Conservation (phyloP, 352 stramenopile genomes). For the Nothophytophthora sp. region DNA sequence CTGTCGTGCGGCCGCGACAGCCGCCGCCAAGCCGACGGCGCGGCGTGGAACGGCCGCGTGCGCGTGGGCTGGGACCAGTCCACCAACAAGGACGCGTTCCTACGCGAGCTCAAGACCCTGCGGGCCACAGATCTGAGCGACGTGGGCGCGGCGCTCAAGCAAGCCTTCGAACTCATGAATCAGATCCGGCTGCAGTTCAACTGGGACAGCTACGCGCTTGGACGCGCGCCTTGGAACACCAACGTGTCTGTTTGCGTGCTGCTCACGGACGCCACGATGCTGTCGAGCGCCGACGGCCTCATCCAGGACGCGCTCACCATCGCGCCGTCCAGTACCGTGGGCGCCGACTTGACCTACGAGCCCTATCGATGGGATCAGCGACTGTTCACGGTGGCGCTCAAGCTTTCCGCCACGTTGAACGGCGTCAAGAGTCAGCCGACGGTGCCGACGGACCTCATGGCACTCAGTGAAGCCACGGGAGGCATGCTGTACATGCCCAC, state of each 20-base stretch:
- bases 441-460: slow-evolving; percentile 78
- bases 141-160: slow-evolving; percentile 65
- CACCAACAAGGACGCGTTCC: slow-evolving; percentile 84
- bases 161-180: slow-evolving; percentile 90
- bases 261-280: slow-evolving; percentile 74
- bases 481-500: slow-evolving; percentile 85
- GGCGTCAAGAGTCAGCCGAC: slow-evolving; percentile 45
- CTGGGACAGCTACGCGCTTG: slow-evolving; percentile 87
- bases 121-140: slow-evolving; percentile 81
- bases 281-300: slow-evolving; percentile 68
- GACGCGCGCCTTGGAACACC: slow-evolving; percentile 79
- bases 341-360: slow-evolving; percentile 79
- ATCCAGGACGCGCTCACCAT: slow-evolving; percentile 78
- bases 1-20: slow-evolving; percentile 69
- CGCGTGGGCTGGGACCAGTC: slow-evolving; percentile 86
- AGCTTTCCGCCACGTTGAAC: slow-evolving; percentile 70
- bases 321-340: slow-evolving; percentile 62
- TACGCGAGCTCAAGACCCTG: slow-evolving; percentile 84
- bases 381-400: slow-evolving; percentile 80
- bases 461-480: slow-evolving; percentile 79
- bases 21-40: slow-evolving; percentile 6
- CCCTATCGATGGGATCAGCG: slow-evolving; percentile 87
- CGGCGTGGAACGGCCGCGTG: slow-evolving; percentile 66
- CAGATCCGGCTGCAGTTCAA: slow-evolving; percentile 88
- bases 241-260: slow-evolving; percentile 83